Evolutionary conservation across 2,329 filamentous ascomycete species (phyloP).

Genomic region (Coniochaeta ligniaria): DNA sequence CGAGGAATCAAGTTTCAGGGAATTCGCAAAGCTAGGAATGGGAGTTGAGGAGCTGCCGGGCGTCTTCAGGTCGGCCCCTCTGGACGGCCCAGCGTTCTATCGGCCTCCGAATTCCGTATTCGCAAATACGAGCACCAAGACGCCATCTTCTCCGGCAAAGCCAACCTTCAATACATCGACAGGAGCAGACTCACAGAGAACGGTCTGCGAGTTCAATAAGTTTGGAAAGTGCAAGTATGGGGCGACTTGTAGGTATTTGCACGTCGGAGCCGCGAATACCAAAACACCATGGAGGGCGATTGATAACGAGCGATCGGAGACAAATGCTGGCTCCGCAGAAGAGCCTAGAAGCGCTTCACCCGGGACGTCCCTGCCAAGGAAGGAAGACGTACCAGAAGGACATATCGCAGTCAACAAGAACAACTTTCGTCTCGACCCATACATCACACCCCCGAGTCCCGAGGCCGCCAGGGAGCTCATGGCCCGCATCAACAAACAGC

Average conservation of each 20-base stretch:
- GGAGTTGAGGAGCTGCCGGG: conserved; percentile 41
- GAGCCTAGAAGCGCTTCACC: conserved; percentile 1
- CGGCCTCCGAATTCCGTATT: background rate
- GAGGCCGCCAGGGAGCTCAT: conserved; percentile 13
- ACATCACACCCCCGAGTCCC: conserved; percentile 12
- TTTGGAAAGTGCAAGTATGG: conserved; percentile 22
- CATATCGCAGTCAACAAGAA: conserved; percentile 18
- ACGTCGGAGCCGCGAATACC: conserved; percentile 10
- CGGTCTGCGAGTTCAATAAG: conserved; percentile 17
- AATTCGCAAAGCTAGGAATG: conserved; percentile 45
- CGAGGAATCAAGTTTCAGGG: conserved; percentile 27
- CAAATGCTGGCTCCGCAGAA: background rate
- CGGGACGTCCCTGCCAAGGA: conserved; percentile 12
- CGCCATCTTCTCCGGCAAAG: background rate
- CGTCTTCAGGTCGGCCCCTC: conserved; percentile 34
- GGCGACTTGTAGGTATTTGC: conserved; percentile 18
- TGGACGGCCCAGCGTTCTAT: conserved; percentile 3
- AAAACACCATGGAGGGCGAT: background rate
- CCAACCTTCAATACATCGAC: background rate
- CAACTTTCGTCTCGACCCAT: conserved; percentile 20
- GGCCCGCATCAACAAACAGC: conserved; percentile 12
- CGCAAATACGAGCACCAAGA: background rate
- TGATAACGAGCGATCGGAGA: background rate
- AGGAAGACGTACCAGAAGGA: conserved; percentile 17
- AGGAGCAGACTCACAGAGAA: conserved; percentile 9